Evolutionary conservation across 2,329 filamentous ascomycete genomes (phyloP).

Genomic region (Venturiaceae sp.): DNA sequence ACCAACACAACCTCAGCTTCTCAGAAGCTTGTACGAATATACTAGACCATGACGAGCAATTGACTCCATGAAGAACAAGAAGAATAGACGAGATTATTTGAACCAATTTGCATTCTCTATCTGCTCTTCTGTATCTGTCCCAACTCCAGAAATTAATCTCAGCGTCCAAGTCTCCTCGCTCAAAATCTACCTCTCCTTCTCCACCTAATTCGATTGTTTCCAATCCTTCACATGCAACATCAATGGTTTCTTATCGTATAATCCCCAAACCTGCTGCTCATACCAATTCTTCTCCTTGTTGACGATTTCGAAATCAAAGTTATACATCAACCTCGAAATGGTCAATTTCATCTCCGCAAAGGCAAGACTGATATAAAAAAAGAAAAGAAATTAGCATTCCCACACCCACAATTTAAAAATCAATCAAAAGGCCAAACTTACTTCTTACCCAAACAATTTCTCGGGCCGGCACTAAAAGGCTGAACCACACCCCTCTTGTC

Average conservation of each 20-base stretch:
- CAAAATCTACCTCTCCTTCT: no score
- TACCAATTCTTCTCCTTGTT: conserved; percentile 11
- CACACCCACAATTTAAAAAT: neutral
- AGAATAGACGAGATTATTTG: neutral
- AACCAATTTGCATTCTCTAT: no score
- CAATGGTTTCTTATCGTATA: conserved; percentile 21
- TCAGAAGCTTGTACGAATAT: no score
- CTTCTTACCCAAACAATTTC: conserved; percentile 21
- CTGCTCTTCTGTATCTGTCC: no score
- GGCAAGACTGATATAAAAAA: no score
- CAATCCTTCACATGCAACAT: neutral
- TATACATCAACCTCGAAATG: conserved; percentile 28
- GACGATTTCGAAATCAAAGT: conserved; percentile 27
- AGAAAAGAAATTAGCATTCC: neutral
- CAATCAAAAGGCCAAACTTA: neutral
- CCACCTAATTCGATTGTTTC: neutral
- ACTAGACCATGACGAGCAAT: neutral
- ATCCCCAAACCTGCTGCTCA: conserved; percentile 18
- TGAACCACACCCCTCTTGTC: conserved; percentile 21
- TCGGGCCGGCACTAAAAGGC: conserved; percentile 21
- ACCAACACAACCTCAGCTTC: no score
- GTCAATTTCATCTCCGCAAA: conserved; percentile 27
- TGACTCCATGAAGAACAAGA: neutral
- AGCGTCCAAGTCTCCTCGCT: no score
- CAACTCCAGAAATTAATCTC: no score